phyloP scores from a whole-genome alignment of 495 filamentous ascomycete genomes.

The Penicillium atrosanguineum region DNA sequence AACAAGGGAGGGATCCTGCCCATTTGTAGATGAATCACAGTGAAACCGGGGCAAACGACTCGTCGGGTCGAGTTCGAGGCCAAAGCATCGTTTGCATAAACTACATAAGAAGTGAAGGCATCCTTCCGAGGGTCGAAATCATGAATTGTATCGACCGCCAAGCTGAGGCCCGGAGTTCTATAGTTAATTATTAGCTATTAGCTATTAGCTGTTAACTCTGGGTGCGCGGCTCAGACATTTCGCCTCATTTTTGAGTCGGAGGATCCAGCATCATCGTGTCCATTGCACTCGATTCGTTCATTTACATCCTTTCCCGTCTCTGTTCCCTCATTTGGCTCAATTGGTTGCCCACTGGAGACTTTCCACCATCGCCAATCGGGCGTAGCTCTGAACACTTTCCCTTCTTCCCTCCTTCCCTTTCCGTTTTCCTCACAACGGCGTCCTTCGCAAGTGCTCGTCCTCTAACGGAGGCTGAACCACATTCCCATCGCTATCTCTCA shows the following conservation, averaged over 20 bases:
- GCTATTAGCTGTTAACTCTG: too few species aligned
- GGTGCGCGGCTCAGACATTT: constrained; percentile 2
- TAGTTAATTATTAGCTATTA: not conserved
- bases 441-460: constrained; percentile 25
- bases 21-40: constrained; percentile 11
- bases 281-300: not conserved
- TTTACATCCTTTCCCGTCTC: not conserved
- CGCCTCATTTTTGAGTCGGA: constrained; percentile 15
- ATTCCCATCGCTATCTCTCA: constrained; percentile 15
- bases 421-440: constrained; percentile 34
- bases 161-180: not conserved
- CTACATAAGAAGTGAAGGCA: not conserved
- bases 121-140: not conserved
- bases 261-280: constrained; percentile 1
- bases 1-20: constrained; percentile 20
- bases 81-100: not conserved
- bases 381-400: constrained; percentile 3
- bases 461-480: constrained; percentile 31
- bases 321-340: not conserved
- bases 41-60: constrained; percentile 23
- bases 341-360: not conserved
- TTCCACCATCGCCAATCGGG: constrained; percentile 17
- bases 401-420: not conserved
- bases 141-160: not conserved
- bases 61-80: not conserved